Evolutionary conservation across 2,329 filamentous ascomycete species (phyloP), one percentile per base, ranked within the genome.

Genomic region (Polychaeton citri): DNA sequence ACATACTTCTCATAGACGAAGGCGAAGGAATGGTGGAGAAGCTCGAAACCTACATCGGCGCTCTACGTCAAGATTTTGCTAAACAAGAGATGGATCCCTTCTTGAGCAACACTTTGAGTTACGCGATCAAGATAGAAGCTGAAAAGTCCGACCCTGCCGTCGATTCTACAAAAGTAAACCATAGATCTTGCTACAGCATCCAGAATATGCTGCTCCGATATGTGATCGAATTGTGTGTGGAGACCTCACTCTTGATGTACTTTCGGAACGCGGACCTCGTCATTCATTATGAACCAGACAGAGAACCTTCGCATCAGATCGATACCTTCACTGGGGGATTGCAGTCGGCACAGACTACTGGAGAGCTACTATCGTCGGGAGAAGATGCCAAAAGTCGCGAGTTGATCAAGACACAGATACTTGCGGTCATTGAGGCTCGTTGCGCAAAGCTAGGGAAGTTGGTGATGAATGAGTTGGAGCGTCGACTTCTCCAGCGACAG

Each of bases 401-500:
- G 1, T 55, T 74, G 3, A 65, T 76, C 40, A 64, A 58, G 43
- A 59, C 62, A 35, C 72, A 76, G 49, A 55, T 76, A 32, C 64
- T 69, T 33, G 66, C 69, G 4, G 69, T 65, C 1, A 62, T 66
- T 13, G 72, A 76, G 46, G 69, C 69, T 43, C 65, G 68, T 19
- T 69, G 70, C 21, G 60, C 63, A 10, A 59, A 60, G 35, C 56
- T 74, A 5, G 65, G 65, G 43, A 72, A 70, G 36, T 57, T 57
- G 7, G 64, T 74, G 21, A 68, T 76, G 62, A 72, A 72, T 41
- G 71, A 75, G 39, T 61, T 76, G 2, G 73, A 77, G 48, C 65
- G 70, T 13, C 65, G 72, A n/a, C 55, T 76, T 4, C 60, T 76
- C 6, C 70, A 73, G 44, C 68, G 71, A 9, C 67, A 72, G 46